phyloP scores from a whole-genome alignment of 345 rosid genomes.

The Cardamine resedifolia region DNA sequence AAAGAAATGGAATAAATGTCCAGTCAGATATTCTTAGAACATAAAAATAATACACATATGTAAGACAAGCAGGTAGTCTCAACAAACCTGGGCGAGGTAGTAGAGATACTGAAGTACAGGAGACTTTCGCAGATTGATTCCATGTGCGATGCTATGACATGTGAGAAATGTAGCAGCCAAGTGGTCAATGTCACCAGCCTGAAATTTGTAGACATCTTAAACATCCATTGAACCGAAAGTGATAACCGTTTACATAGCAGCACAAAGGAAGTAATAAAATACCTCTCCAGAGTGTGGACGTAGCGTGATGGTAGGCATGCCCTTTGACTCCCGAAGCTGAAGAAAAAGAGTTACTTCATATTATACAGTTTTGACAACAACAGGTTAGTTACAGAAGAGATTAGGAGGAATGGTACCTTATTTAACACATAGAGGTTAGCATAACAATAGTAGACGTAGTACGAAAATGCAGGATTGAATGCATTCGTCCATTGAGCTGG shows the following conservation, averaged over 20 bases:
- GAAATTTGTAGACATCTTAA: slow-evolving; percentile 36
- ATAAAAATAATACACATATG: background rate
- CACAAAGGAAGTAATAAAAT: slow-evolving; percentile 8
- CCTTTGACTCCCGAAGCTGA: slow-evolving; percentile 98
- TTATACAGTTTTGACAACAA: slow-evolving; percentile 16
- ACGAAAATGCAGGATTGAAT: slow-evolving; percentile 95
- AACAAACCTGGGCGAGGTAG: slow-evolving; percentile 85
- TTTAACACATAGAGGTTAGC: slow-evolving; percentile 92
- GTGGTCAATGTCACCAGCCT: slow-evolving; percentile 99
- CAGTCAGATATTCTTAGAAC: slow-evolving; percentile 21
- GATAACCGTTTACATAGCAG: background rate
- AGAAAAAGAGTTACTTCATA: background rate
- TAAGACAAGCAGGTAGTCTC: slow-evolving; percentile 1
- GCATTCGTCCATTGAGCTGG: slow-evolving; percentile 98
- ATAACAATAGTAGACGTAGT: slow-evolving; percentile 91
- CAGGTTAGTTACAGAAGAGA: slow-evolving; percentile 3
- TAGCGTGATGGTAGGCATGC: slow-evolving; percentile 94
- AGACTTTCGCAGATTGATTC: slow-evolving; percentile 94
- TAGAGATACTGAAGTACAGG: slow-evolving; percentile 99
- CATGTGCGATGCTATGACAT: slow-evolving; percentile 93
- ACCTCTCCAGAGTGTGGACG: slow-evolving; percentile 99
- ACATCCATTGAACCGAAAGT: background rate
- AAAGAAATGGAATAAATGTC: slow-evolving; percentile 16
- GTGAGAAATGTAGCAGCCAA: slow-evolving; percentile 98
- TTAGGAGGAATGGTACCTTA: slow-evolving; percentile 53